phyloP scores from a whole-genome alignment of 495 filamentous ascomycete genomes.

The Jackrogersella minutella region DNA sequence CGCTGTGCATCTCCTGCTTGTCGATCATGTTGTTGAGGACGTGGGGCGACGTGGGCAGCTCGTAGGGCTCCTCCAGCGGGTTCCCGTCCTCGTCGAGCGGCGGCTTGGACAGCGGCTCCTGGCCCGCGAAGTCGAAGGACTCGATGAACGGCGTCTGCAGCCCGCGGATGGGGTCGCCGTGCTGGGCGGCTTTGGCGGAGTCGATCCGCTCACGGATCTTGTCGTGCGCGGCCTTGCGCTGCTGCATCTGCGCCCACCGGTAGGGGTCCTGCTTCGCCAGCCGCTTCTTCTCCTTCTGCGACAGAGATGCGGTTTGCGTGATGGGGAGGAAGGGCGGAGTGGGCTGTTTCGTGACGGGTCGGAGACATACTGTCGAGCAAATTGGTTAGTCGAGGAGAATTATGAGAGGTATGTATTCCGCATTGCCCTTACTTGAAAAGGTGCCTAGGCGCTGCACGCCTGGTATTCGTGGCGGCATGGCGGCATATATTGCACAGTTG shows the following conservation, averaged over 20 bases:
- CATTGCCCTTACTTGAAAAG: constrained; percentile 62
- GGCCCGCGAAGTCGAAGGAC: constrained; percentile 72
- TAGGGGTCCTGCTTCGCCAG: constrained; percentile 69
- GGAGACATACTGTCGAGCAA: constrained; percentile 55
- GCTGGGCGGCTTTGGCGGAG: constrained; percentile 62
- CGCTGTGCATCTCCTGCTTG: constrained; percentile 66
- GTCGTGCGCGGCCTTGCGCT: constrained; percentile 81
- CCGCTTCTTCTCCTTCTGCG: constrained; percentile 55
- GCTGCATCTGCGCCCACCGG: constrained; percentile 73
- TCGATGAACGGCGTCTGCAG: constrained; percentile 81
- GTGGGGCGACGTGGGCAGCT: constrained; percentile 54
- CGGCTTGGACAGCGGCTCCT: constrained; percentile 46
- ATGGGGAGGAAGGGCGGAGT: constrained; percentile 51
- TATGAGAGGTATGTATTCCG: neutral
- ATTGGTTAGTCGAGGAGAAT: constrained; percentile 25
- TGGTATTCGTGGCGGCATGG: constrained; percentile 80
- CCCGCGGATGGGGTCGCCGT: constrained; percentile 82
- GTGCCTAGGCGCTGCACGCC: constrained; percentile 67
- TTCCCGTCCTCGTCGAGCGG: constrained; percentile 49
- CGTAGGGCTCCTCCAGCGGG: constrained; percentile 42
- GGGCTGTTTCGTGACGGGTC: constrained; percentile 48
- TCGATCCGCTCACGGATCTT: constrained; percentile 73
- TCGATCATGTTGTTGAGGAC: constrained; percentile 79
- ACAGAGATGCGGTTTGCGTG: constrained; percentile 60
- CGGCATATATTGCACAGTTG: constrained; percentile 39